Conservation (phyloP, 192 early-diverging fungal genomes). For the Linnemannia schmuckeri region DNA sequence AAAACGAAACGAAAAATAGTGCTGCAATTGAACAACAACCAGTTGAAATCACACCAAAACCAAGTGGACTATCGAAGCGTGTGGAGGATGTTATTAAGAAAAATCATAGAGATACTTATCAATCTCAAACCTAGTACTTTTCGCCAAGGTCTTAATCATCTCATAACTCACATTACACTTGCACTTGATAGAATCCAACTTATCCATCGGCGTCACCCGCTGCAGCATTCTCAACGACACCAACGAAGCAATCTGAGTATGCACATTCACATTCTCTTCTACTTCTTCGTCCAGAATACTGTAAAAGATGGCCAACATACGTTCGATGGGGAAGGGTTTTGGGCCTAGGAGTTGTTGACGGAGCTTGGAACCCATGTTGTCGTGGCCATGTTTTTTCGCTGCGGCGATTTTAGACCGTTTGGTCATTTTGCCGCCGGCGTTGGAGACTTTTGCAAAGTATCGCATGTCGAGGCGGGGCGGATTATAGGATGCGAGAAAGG, state of each 20-base stretch:
- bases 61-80: too few species aligned
- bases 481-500: conserved; percentile 95
- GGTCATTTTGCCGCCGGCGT: conserved; percentile 59
- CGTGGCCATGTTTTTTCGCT: conserved; percentile 49
- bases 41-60: background rate
- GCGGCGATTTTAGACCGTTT: conserved; percentile 59
- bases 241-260: conserved; percentile 87
- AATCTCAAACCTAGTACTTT: conserved; percentile 88
- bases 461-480: conserved; percentile 86
- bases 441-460: conserved; percentile 81
- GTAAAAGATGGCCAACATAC: conserved; percentile 98
- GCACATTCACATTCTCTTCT: conserved; percentile 83
- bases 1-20: too few species aligned
- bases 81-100: conserved; percentile 11
- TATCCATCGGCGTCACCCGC: conserved; percentile 76
- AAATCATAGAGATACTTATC: conserved; percentile 85
- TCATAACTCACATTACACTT: conserved; percentile 93
- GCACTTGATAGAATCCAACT: conserved; percentile 87
- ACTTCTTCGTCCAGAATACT: conserved; percentile 81
- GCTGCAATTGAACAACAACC: too few species aligned
- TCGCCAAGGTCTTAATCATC: conserved; percentile 77
- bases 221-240: conserved; percentile 83
- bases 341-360: conserved; percentile 93
- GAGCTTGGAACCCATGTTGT: conserved; percentile 55
- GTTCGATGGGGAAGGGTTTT: conserved; percentile 93